phyloP scores from a whole-genome alignment of 805 yeast genomes.

The Peterozyma toletana region DNA sequence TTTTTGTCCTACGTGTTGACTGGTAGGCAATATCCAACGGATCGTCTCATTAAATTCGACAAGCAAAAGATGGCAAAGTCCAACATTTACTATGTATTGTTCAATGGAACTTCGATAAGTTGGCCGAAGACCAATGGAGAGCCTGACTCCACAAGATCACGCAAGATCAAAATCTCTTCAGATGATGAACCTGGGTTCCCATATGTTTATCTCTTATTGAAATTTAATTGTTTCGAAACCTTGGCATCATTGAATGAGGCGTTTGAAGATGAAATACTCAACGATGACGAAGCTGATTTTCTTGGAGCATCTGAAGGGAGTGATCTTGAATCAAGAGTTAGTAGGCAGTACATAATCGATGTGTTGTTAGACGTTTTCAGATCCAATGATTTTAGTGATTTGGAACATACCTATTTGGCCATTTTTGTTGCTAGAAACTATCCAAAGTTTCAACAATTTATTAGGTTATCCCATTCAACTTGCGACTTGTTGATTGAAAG shows the following conservation, averaged over 20 bases:
- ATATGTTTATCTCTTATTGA: conserved; percentile 52
- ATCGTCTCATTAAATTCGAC: conserved; percentile 31
- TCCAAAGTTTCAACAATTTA: conserved; percentile 80
- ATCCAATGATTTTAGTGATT: conserved; percentile 24
- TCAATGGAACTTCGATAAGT: conserved; percentile 44
- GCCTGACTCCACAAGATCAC: too few species aligned
- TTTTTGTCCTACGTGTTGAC: conserved; percentile 66
- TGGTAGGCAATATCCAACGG: conserved; percentile 78
- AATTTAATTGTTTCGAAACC: conserved; percentile 48
- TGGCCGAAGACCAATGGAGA: conserved; percentile 33
- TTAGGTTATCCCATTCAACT: conserved; percentile 58
- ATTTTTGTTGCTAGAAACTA: conserved; percentile 75
- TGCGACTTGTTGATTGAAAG: conserved; percentile 39
- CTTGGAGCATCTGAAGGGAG: conserved; percentile 9
- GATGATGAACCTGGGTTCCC: conserved; percentile 56
- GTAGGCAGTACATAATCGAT: conserved; percentile 73
- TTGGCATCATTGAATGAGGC: conserved; percentile 71
- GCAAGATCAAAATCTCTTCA: conserved; percentile 24
- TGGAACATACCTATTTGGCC: conserved; percentile 33
- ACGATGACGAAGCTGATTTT: conserved; percentile 42
- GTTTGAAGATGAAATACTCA: conserved; percentile 72
- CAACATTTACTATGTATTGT: conserved; percentile 46
- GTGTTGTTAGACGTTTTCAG: conserved; percentile 55
- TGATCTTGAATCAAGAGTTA: conserved; percentile 29
- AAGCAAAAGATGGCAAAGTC: conserved; percentile 36